Evolutionary conservation across 2,329 filamentous ascomycete species (phyloP).

Genomic region (Volutella citrinella): DNA sequence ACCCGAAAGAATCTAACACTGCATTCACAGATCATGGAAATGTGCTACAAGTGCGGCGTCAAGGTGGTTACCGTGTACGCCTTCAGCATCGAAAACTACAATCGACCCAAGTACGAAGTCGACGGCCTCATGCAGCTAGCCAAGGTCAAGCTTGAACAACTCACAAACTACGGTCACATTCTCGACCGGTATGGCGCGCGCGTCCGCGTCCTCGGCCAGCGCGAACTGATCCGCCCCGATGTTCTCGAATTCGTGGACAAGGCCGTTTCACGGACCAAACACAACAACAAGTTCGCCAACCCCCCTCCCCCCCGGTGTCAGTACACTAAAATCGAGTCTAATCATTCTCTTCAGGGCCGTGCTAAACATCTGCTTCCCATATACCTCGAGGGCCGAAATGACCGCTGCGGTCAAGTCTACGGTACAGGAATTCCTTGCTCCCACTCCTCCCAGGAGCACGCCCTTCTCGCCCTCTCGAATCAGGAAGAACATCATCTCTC

Average conservation of each 20-base stretch:
- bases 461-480: conserved; percentile 88
- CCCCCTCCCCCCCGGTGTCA: too few relatives aligned
- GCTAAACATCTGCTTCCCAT: conserved; percentile 96
- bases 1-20: conserved; percentile 6
- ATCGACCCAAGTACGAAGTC: conserved; percentile 93
- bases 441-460: conserved; percentile 61
- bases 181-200: conserved; percentile 89
- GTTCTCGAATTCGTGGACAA: conserved; percentile 85
- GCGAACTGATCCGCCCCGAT: conserved; percentile 79
- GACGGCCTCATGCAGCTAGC: conserved; percentile 97
- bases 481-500: conserved; percentile 76
- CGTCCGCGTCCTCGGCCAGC: conserved; percentile 80
- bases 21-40: conserved; percentile 74
- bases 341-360: too few relatives aligned
- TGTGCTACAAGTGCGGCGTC: conserved; percentile 97
- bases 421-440: conserved; percentile 79
- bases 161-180: conserved; percentile 89
- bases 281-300: conserved; percentile 77
- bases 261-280: conserved; percentile 80
- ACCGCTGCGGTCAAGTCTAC: conserved; percentile 85
- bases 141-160: conserved; percentile 88
- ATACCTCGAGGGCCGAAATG: conserved; percentile 94
- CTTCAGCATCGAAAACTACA: conserved; percentile 99
- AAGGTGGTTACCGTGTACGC: conserved; percentile 97
- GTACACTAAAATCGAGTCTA: too few relatives aligned